Base-by-base conservation (phyloP, 441 rosid genomes). In the Sinapis alba region DNA sequence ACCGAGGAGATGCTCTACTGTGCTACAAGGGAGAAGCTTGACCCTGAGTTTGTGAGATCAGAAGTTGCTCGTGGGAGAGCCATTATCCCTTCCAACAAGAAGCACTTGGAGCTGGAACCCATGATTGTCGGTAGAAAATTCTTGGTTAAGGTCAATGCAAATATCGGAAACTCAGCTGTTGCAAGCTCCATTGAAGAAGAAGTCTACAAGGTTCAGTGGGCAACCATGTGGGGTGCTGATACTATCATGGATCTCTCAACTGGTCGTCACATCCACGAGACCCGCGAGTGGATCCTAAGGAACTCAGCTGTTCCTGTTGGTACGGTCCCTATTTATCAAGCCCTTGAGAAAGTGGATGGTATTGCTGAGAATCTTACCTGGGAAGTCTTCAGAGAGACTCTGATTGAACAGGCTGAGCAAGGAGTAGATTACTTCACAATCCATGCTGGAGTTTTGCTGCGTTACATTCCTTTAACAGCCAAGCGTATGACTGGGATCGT, bases 221-320 rank as follows among this genome's bases (percentile, higher is more conserved):
- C 99, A 50, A 96, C 97, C n/a, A 91, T 91, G 97, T 93, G 99
- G 97, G 97, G 99, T 81, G 98, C 96, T 12, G 98, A 93, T 75
- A 96, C 98, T 11, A 91, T 93, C 70, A 96, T 96, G 99, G 99
- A 96, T 79, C 94, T 96, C 68, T 96, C 99, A 4, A 96, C 97
- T 5, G 99, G 98, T 16, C 94, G 93, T 75, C 98, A 96, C 84
- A 96, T 96, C 67, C 99, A 96, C 21, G 99, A 93, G 86, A 93
- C 99, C n/a, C 94, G 97, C 9, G 99, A 93, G 70, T 93, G 97
- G 99, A 90, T 96, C 72, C 72, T 96, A 13, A 85, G 98, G 21
- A 96, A 96, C 81, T 96, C 99, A 59, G 87, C 97, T 69, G 97
- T 93, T 36, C 98, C 98, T 4, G 97, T 96, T 1, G 99, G 99